Conservation (phyloP, 176 grass and related monocot genomes). For the Phoenix dactylifera region DNA sequence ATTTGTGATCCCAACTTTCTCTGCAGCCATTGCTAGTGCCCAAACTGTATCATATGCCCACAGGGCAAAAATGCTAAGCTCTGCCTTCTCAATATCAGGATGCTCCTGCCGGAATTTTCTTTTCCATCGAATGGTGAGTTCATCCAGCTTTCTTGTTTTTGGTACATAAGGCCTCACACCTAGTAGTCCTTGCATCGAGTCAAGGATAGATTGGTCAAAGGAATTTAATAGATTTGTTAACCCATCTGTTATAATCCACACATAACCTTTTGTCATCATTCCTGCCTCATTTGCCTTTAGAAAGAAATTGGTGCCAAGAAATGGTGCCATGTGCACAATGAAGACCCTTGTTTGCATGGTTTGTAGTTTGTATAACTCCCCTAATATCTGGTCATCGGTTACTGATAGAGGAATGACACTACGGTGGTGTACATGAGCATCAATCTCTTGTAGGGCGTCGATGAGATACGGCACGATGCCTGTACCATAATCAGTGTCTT, state of each 20-base stretch:
- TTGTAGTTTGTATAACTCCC: slow-evolving; percentile 32
- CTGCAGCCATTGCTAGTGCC: slow-evolving; percentile 47
- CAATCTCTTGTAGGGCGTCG: slow-evolving; percentile 37
- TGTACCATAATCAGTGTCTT: slow-evolving; percentile 45
- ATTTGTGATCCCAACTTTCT: slow-evolving; percentile 12
- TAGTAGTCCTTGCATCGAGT: slow-evolving; percentile 32
- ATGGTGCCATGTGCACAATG: slow-evolving; percentile 41
- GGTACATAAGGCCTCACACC: slow-evolving; percentile 28
- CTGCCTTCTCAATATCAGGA: background rate
- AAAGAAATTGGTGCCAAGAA: slow-evolving; percentile 28
- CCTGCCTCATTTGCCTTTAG: slow-evolving; percentile 24
- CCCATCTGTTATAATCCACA: slow-evolving; percentile 47
- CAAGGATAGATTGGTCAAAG: slow-evolving; percentile 14
- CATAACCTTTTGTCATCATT: slow-evolving; percentile 45
- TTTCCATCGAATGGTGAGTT: slow-evolving; percentile 40
- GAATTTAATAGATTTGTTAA: slow-evolving; percentile 33
- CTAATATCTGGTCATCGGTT: slow-evolving; percentile 4
- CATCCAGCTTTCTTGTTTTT: slow-evolving; percentile 4
- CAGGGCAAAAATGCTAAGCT: slow-evolving; percentile 25
- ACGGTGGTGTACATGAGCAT: slow-evolving; percentile 25
- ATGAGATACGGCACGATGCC: slow-evolving; percentile 40
- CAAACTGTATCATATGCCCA: slow-evolving; percentile 54
- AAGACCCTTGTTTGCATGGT: slow-evolving; percentile 44
- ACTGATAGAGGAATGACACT: slow-evolving; percentile 25
- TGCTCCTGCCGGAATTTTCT: slow-evolving; percentile 21